Evolutionary conservation across 331 rosid species (phyloP).

Genomic region (Pyrus hybrid): DNA sequence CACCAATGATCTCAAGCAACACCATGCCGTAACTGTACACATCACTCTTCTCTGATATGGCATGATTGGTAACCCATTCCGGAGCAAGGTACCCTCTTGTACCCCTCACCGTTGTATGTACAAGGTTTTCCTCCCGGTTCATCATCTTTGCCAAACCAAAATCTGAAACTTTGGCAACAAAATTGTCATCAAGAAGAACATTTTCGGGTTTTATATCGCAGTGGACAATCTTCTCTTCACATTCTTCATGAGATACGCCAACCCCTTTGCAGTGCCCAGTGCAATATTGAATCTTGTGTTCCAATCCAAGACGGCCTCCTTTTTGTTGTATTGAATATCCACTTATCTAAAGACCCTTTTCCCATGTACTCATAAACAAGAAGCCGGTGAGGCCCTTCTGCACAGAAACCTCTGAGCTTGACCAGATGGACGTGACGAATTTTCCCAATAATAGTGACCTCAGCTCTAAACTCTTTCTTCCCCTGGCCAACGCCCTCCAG

Average conservation of each 20-base stretch:
- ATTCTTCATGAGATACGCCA: slow-evolving; percentile 34
- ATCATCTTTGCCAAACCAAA: slow-evolving; percentile 31
- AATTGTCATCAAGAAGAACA: slow-evolving; percentile 27
- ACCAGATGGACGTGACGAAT: slow-evolving; percentile 26
- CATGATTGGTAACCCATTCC: slow-evolving; percentile 24
- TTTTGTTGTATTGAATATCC: slow-evolving; percentile 18
- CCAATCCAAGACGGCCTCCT: slow-evolving; percentile 10
- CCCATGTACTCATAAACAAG: slow-evolving; percentile 29
- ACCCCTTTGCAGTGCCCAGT: slow-evolving; percentile 27
- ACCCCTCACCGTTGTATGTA: slow-evolving; percentile 13
- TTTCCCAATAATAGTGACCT: slow-evolving; percentile 19
- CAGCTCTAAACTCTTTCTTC: slow-evolving; percentile 25
- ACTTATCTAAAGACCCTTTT: slow-evolving; percentile 23
- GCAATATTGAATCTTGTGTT: slow-evolving; percentile 21
- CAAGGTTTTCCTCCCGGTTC: slow-evolving; percentile 19
- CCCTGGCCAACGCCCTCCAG: slow-evolving; percentile 29
- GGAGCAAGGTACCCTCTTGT: slow-evolving; percentile 31
- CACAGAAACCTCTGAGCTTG: slow-evolving; percentile 27
- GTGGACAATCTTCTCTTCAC: slow-evolving; percentile 25
- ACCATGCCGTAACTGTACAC: slow-evolving; percentile 28
- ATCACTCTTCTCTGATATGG: slow-evolving; percentile 29
- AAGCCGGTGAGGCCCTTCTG: slow-evolving; percentile 18
- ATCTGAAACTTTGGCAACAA: slow-evolving; percentile 25
- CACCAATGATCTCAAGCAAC: slow-evolving; percentile 30
- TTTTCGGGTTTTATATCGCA: slow-evolving; percentile 30